Conservation (phyloP, 768 basidiomycete genomes). For the Collybia nuda region DNA sequence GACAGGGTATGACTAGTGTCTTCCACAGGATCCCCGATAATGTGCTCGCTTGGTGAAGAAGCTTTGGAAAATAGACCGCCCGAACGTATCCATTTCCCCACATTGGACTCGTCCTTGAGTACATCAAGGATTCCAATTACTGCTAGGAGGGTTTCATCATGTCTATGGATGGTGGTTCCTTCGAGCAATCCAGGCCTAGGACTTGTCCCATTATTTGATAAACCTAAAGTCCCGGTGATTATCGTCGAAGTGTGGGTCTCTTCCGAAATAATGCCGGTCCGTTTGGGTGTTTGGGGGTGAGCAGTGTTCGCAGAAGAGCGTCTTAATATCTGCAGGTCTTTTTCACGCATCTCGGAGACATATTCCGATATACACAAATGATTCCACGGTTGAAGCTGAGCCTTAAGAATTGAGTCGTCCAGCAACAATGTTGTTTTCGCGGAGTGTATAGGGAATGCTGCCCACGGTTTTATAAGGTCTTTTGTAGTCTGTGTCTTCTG, state of each 20-base stretch:
- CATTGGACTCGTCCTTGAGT: conserved; percentile 55
- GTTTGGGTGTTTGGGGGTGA: not conserved
- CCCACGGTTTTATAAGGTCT: conserved; percentile 69
- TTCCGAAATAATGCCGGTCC: no score
- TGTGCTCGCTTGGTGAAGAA: no score
- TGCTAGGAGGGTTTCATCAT: conserved; percentile 61
- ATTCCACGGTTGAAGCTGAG: conserved; percentile 71
- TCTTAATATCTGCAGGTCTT: not conserved
- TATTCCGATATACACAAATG: conserved; percentile 77
- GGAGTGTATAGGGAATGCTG: conserved; percentile 36
- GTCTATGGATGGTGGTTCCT: conserved; percentile 7
- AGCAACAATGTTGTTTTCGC: conserved; percentile 42
- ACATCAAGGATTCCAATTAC: conserved; percentile 68
- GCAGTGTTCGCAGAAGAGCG: no score
- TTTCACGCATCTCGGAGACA: conserved; percentile 17
- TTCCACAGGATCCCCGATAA: no score
- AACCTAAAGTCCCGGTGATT: no score
- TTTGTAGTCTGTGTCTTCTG: conserved; percentile 59
- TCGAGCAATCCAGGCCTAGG: not conserved
- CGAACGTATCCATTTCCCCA: conserved; percentile 64
- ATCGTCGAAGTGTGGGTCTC: no score
- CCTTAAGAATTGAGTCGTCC: conserved; percentile 53
- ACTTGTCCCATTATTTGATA: not conserved
- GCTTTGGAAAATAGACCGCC: conserved; percentile 35
- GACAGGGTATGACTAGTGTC: no score